A percentile compares a stretch with the other conserved stretches of the same genome.
These are phyloP conservation scores for Teunomyces kruisii DNA, from an alignment of 805 yeast genomes.

Conservation along the genomic window DNA sequence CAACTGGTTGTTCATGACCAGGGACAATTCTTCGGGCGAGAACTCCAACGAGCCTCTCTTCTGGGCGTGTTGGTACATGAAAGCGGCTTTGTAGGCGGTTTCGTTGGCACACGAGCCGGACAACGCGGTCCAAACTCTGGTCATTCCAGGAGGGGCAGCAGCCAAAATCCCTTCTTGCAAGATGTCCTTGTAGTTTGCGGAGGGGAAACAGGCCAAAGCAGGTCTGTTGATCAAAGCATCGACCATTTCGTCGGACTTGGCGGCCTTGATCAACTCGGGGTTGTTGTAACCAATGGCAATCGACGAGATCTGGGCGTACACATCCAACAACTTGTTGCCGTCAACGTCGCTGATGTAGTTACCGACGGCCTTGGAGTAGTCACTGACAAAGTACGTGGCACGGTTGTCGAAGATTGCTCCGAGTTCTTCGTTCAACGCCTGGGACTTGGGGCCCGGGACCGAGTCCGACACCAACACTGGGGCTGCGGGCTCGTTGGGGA, in stretches of 20 bases:
- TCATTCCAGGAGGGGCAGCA: slow-evolving; percentile 65
- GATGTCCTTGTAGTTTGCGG: slow-evolving; percentile 38
- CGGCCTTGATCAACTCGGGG: slow-evolving; percentile 38
- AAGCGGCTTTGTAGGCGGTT: slow-evolving; percentile 69
- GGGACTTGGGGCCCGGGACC: slow-evolving; percentile 41
- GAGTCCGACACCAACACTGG: slow-evolving; percentile 30
- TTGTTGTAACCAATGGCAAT: slow-evolving; percentile 46
- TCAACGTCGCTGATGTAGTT: slow-evolving; percentile 44
- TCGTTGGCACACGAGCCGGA: slow-evolving; percentile 73
- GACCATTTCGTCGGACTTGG: slow-evolving; percentile 41
- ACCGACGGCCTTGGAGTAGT: slow-evolving; percentile 38
- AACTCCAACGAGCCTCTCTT: slow-evolving; percentile 50
- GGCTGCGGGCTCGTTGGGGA: slow-evolving; percentile 35
- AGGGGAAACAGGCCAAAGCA: slow-evolving; percentile 45
- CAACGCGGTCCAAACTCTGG: slow-evolving; percentile 62
- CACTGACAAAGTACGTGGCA: slow-evolving; percentile 42
- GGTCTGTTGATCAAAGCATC: slow-evolving; percentile 43
- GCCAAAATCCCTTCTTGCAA: slow-evolving; percentile 52
- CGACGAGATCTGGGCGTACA: slow-evolving; percentile 44
- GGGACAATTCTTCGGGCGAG: slow-evolving; percentile 43
- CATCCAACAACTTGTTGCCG: slow-evolving; percentile 41
- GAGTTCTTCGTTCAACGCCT: slow-evolving; percentile 30
- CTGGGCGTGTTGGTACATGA: slow-evolving; percentile 60
- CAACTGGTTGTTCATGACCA: slow-evolving; percentile 50
- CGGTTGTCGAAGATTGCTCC: slow-evolving; percentile 42